A percentile compares a stretch with the other conserved stretches of the same genome.
Evolutionary conservation across 108 stramenopile genomes (phyloP).

Genomic region (Nitzschia sp.): DNA sequence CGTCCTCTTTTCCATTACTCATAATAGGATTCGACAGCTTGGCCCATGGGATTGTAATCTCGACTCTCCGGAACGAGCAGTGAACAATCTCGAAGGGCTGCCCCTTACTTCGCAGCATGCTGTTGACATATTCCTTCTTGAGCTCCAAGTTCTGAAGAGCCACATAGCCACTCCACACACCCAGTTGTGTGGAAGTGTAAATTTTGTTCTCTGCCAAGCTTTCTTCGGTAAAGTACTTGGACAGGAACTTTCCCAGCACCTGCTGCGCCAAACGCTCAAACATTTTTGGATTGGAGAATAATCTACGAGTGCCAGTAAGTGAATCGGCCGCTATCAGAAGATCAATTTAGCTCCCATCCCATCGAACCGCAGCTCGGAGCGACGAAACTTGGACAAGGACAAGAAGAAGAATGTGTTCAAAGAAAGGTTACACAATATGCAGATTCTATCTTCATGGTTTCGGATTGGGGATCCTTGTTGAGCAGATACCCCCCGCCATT

Average conservation of each 20-base stretch:
- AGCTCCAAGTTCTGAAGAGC: slow-evolving; percentile 47
- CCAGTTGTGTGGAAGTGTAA: slow-evolving; percentile 36
- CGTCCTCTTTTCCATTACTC: slow-evolving; percentile 7
- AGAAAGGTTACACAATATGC: too few relatives aligned
- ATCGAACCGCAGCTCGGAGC: too few relatives aligned
- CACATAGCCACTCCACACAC: slow-evolving; percentile 73
- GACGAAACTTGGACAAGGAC: too few relatives aligned
- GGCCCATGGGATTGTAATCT: slow-evolving; percentile 70
- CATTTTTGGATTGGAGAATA: slow-evolving; percentile 38
- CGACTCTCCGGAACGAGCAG: slow-evolving; percentile 42
- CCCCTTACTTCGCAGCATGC: slow-evolving; percentile 39
- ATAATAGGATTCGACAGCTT: slow-evolving; percentile 50
- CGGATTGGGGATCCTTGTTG: too few relatives aligned
- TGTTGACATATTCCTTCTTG: slow-evolving; percentile 50
- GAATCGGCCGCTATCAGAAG: too few relatives aligned
- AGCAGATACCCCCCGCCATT: too few relatives aligned
- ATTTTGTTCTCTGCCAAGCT: slow-evolving; percentile 30
- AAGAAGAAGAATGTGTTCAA: too few relatives aligned
- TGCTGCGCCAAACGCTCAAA: slow-evolving; percentile 63
- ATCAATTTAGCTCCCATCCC: too few relatives aligned
- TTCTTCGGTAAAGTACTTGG: slow-evolving; percentile 64
- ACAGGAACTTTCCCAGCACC: slow-evolving; percentile 45
- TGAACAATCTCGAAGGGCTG: slow-evolving; percentile 57
- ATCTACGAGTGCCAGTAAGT: too few relatives aligned
- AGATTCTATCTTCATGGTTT: too few relatives aligned